Base-by-base conservation (phyloP, 164 flowering plant species). In the Aristolochia californica region DNA sequence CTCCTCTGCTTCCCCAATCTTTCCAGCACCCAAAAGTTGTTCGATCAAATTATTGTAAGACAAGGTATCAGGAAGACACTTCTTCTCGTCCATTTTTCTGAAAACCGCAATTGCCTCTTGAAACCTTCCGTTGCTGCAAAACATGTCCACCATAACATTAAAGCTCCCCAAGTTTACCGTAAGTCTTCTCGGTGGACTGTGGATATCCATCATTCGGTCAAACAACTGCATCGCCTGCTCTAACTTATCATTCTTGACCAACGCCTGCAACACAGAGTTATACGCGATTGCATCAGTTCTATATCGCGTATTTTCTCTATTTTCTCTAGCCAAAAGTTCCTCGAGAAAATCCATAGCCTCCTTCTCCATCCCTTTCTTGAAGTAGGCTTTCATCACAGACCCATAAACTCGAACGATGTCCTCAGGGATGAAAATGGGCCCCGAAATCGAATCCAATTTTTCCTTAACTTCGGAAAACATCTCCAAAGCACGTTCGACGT, bases 11-110 rank as follows among this genome's bases (percentile, higher is more conserved):
- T 83, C 87, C 13, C 53, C 68, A 66, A 89, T 59, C 84, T 78
- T 45, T 14, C 80, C 91, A 65, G 80, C 82, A 16, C 62, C 58
- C 55, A 96, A 93, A 58, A 93, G 66, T 54, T 85, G 83, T 53
- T 83, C 82, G 45, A 93, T 89, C 91, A 93, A 66, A 68, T 81
- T 83, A 63, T 93, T 93, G 63, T 63, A 87, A 0, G 98, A 93
- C 55, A 85, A 53, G 0, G 81, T 69, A 68, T 93, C 99, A 0
- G 96, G 83, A 24, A 68, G 65, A 58, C 89, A 82, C 58, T 78
- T 72, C 74, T 69, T 83, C 75, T 83, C 91, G 1, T 78, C 84
- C 94, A 89, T 93, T 53, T 66, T 79, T 68, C 68, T 73, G 58
- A 93, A 89, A 23, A 87, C 78, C 44, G 78, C 81, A 51, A 89